Percentiles rank a stretch among this genome's conserved stretches.
These are phyloP conservation scores for Neophaeococcomyces aloes DNA, from an alignment of 2,329 filamentous ascomycete species.

Conservation along the genomic window DNA sequence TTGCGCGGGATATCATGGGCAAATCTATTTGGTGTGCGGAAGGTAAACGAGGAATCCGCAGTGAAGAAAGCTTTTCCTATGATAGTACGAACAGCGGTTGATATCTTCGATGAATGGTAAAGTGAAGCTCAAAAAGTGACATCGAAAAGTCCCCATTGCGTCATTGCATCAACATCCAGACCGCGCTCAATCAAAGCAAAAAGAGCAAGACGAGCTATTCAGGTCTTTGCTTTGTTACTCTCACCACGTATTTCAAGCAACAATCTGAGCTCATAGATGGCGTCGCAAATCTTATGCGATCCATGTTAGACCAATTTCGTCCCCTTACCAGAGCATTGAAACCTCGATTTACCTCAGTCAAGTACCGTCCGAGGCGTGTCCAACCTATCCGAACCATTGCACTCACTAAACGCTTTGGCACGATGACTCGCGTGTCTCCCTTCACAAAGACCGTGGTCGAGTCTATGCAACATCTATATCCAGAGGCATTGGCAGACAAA, in stretches of 20 bases:
- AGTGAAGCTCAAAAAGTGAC: neutral
- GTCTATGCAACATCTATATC: conserved; percentile 79
- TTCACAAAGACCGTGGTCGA: conserved; percentile 60
- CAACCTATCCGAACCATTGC: neutral
- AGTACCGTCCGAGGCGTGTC: neutral
- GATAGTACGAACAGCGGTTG: too few species aligned
- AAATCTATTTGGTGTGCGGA: neutral
- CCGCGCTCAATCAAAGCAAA: neutral
- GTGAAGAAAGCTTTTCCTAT: too few species aligned
- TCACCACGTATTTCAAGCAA: too few species aligned
- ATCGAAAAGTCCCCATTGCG: neutral
- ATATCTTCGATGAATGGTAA: too few species aligned
- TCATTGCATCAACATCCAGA: conserved; percentile 1
- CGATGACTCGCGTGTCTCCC: conserved; percentile 37
- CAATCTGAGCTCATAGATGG: neutral
- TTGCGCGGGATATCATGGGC: conserved; percentile 3
- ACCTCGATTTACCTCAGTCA: neutral
- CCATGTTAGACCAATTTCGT: neutral
- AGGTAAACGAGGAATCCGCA: too few species aligned
- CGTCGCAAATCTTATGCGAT: neutral
- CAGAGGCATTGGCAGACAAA: conserved; percentile 75
- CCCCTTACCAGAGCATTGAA: neutral
- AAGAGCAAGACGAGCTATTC: too few species aligned
- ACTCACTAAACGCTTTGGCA: neutral
- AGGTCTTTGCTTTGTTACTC: too few species aligned